Evolutionary conservation across 176 grass and related monocot species (phyloP).

Genomic region (Avena insularis): DNA sequence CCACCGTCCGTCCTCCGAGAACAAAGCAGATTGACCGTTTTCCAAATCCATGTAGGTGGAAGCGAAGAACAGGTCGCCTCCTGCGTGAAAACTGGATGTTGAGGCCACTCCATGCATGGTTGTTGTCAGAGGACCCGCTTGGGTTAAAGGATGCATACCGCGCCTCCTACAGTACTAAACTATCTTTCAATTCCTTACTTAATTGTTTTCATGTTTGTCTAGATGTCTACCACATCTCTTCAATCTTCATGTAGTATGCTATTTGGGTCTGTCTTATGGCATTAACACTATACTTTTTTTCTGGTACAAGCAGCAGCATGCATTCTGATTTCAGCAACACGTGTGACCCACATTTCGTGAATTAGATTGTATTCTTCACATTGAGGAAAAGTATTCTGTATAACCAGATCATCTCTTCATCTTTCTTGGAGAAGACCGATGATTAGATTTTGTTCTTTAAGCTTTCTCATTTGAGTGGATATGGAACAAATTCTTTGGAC

Average conservation of each 20-base stretch:
- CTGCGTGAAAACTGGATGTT: no score
- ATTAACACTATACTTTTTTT: background rate
- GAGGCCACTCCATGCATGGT: no score
- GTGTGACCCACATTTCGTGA: background rate
- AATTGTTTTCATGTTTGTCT: background rate
- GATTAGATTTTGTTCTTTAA: constrained; percentile 40
- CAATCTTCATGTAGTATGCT: background rate
- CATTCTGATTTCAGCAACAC: background rate
- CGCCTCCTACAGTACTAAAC: no score
- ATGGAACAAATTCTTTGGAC: constrained; percentile 40
- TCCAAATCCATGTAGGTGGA: no score
- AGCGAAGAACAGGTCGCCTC: no score
- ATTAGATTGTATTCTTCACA: constrained; percentile 6
- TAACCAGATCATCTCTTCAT: background rate
- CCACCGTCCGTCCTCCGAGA: no score
- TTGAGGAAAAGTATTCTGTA: background rate
- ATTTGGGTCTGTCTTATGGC: background rate
- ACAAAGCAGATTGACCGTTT: no score
- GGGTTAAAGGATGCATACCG: background rate
- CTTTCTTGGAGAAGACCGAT: background rate
- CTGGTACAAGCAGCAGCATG: background rate
- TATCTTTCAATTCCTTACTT: background rate
- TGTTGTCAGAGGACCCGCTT: background rate
- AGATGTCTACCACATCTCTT: background rate
- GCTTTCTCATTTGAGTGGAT: constrained; percentile 1